A percentile compares a stretch with the other conserved stretches of the same genome.
These are phyloP conservation scores for Colletotrichum aenigma DNA, from an alignment of 2,329 filamentous ascomycete species.

Conservation along the genomic window DNA sequence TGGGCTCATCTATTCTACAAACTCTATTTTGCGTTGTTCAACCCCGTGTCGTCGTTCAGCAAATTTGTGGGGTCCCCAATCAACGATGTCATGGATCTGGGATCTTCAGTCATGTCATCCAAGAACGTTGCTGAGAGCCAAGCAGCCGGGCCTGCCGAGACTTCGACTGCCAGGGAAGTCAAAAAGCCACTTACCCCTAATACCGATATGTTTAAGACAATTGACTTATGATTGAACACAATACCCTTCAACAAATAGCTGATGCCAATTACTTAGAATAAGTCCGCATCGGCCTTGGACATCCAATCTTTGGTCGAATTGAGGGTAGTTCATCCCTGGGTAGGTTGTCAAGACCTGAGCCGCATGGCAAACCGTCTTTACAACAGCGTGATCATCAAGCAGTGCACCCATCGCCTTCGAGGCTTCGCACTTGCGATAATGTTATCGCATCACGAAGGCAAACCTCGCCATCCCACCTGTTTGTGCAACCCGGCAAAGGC, in stretches of 20 bases:
- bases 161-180: neutral
- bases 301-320: neutral
- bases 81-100: slow-evolving; percentile 4
- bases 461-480: neutral
- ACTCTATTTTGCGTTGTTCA: neutral
- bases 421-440: neutral
- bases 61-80: neutral
- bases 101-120: neutral
- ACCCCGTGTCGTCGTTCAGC: neutral
- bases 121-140: neutral
- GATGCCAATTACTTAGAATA: neutral
- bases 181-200: neutral
- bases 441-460: neutral
- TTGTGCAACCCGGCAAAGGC: neutral
- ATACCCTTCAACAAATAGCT: neutral
- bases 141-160: slow-evolving; percentile 1
- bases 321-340: neutral
- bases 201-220: neutral
- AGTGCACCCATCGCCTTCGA: neutral
- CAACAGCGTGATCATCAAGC: neutral
- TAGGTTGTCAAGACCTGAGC: neutral
- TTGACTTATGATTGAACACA: neutral
- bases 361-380: neutral
- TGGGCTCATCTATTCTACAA: neutral
- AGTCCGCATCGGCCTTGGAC: no score